A percentile compares a stretch with the other conserved stretches of the same genome.
These are phyloP conservation scores for Perkinsus marinus DNA, from an alignment of 169 alveolate species.

Conservation along the genomic window DNA sequence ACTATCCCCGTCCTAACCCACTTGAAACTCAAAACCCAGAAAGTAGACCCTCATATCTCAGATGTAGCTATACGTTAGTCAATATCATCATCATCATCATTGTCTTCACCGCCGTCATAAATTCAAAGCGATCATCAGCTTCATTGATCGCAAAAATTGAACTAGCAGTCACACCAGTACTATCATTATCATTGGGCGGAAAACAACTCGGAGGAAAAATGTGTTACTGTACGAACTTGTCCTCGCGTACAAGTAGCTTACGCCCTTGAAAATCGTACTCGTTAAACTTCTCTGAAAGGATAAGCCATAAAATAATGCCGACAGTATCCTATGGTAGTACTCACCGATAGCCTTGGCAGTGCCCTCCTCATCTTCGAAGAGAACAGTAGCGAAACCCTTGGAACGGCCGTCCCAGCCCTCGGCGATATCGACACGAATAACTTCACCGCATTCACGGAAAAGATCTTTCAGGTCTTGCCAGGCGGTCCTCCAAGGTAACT, in stretches of 20 bases:
- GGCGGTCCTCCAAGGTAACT: constrained; percentile 28
- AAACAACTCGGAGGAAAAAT: too few species aligned
- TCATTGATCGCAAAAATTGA: too few species aligned
- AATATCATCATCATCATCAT: too few species aligned
- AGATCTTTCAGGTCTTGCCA: constrained; percentile 34
- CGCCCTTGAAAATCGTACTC: neutral
- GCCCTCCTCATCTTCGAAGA: neutral
- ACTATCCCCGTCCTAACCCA: too few species aligned
- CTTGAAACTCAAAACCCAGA: too few species aligned
- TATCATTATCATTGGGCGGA: too few species aligned
- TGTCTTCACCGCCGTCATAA: too few species aligned
- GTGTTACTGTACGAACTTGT: neutral
- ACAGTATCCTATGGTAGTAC: neutral
- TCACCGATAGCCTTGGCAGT: neutral
- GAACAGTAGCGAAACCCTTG: constrained; percentile 28
- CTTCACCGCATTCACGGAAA: constrained; percentile 29
- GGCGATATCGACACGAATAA: constrained; percentile 23
- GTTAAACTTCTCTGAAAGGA: neutral
- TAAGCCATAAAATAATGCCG: too few species aligned
- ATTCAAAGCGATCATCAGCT: too few species aligned
- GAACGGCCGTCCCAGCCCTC: constrained; percentile 25
- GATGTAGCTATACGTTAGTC: too few species aligned
- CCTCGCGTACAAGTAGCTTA: neutral
- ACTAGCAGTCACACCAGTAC: too few species aligned
- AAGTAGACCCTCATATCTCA: too few species aligned